Conservation (phyloP, 495 filamentous ascomycete genomes). For the Trypethelium eluteriae region DNA sequence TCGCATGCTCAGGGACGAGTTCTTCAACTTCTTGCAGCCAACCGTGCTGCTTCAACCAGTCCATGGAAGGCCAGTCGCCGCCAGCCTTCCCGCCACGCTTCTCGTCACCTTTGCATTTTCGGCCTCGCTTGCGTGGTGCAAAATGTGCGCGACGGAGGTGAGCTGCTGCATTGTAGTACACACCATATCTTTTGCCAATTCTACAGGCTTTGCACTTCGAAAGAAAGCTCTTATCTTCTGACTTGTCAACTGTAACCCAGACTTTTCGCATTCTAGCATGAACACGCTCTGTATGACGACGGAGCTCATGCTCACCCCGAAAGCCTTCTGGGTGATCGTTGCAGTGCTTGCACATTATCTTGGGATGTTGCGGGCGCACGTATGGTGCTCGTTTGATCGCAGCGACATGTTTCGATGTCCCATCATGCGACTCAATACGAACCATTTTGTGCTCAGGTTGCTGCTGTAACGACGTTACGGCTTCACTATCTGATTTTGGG, state of each 20-base stretch:
- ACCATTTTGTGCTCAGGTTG: constrained; percentile 43
- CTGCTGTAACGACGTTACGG: constrained; percentile 13
- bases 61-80: constrained; percentile 75
- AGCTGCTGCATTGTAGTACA: constrained; percentile 93
- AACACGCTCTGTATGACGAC: constrained; percentile 73
- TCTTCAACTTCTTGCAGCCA: constrained; percentile 73
- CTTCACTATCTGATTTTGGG: constrained; percentile 23
- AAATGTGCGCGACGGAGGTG: constrained; percentile 90
- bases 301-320: constrained; percentile 87
- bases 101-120: constrained; percentile 50
- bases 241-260: constrained; percentile 68
- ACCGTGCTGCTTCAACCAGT: constrained; percentile 53
- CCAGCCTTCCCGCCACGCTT: constrained; percentile 76
- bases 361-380: constrained; percentile 65
- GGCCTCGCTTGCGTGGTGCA: constrained; percentile 52
- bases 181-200: constrained; percentile 70
- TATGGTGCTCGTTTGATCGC: constrained; percentile 65
- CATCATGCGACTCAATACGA: constrained; percentile 50
- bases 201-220: constrained; percentile 83
- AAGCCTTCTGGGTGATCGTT: constrained; percentile 76
- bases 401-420: constrained; percentile 52
- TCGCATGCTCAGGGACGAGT: constrained; percentile 26
- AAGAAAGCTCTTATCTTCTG: constrained; percentile 41
- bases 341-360: constrained; percentile 68
- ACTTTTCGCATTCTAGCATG: constrained; percentile 68